phyloP scores from a whole-genome alignment of 352 stramenopile genomes.

The Pythium rhizo-oryzae region DNA sequence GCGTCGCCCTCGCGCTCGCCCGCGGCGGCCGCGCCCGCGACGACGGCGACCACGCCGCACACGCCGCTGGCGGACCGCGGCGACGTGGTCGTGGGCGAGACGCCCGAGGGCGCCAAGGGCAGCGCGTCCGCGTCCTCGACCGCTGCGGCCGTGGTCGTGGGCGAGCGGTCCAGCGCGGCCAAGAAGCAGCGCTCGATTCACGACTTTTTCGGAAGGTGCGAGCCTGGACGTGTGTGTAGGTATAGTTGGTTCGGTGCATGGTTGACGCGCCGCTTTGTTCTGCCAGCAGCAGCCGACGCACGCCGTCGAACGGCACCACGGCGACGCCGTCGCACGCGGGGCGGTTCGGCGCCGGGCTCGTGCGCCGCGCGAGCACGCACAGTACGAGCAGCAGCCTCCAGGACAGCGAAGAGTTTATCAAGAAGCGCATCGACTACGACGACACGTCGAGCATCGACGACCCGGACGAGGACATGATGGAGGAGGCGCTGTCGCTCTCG shows the following conservation, averaged over 20 bases:
- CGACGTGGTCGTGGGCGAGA: constrained; percentile 32
- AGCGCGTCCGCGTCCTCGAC: neutral
- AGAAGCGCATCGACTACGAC: constrained; percentile 84
- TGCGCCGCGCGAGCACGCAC: neutral
- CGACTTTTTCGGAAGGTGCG: constrained; percentile 75
- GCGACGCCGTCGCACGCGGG: neutral
- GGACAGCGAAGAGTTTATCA: constrained; percentile 40
- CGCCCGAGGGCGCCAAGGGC: constrained; percentile 15
- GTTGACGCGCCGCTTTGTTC: neutral
- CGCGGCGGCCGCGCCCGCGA: neutral
- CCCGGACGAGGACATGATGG: constrained; percentile 36
- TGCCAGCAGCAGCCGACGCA: neutral
- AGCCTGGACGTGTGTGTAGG: neutral
- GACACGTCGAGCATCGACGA: constrained; percentile 38
- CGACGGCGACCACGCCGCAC: neutral
- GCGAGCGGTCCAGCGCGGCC: constrained; percentile 14
- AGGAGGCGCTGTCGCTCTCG: constrained; percentile 36
- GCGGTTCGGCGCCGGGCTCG: constrained; percentile 2
- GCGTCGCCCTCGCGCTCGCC: neutral
- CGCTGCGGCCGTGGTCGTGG: constrained; percentile 8
- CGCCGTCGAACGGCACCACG: neutral
- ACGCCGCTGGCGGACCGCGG: neutral
- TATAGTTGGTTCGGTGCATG: no score
- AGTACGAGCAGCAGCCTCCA: constrained; percentile 23
- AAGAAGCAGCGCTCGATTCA: constrained; percentile 89